Conservation (phyloP, 495 filamentous ascomycete species). For the Alectoria sarmentosa region DNA sequence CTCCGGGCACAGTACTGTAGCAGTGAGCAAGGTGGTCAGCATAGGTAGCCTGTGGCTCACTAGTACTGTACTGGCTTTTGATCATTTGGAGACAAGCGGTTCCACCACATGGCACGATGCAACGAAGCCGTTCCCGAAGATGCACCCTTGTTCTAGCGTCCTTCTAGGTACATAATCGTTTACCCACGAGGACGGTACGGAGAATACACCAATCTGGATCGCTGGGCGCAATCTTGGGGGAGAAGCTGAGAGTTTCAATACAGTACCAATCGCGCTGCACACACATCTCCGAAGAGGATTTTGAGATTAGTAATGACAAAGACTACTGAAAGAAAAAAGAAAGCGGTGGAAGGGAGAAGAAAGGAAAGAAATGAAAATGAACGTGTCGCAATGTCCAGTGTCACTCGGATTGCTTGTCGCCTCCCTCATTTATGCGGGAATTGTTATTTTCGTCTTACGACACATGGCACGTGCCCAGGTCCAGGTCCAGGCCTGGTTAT, state of each 20-base stretch:
- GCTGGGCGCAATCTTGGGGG: neutral
- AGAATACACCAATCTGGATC: neutral
- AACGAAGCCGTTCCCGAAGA: constrained; percentile 8
- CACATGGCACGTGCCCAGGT: neutral
- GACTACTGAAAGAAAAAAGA: neutral
- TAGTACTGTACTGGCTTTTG: too few relatives aligned
- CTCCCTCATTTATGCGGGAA: constrained; percentile 1
- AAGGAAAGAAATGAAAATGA: neutral
- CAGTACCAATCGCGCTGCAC: neutral
- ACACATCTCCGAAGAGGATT: neutral
- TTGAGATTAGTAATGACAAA: neutral
- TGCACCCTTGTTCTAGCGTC: constrained; percentile 17
- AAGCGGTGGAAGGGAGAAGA: neutral
- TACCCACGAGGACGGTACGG: constrained; percentile 15
- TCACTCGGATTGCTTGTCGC: neutral
- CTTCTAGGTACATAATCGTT: constrained; percentile 16
- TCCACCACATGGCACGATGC: constrained; percentile 5
- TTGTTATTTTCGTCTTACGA: constrained; percentile 2
- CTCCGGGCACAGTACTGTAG: constrained; percentile 6
- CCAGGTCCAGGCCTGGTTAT: neutral
- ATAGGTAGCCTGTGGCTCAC: constrained; percentile 6
- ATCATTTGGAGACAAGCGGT: neutral
- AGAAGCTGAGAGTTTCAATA: neutral
- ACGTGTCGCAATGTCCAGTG: neutral
- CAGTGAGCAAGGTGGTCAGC: too few relatives aligned